These are phyloP conservation scores for Stemphylium lycopersici DNA, from an alignment of 2,329 filamentous ascomycete genomes.

Conservation along the genomic window DNA sequence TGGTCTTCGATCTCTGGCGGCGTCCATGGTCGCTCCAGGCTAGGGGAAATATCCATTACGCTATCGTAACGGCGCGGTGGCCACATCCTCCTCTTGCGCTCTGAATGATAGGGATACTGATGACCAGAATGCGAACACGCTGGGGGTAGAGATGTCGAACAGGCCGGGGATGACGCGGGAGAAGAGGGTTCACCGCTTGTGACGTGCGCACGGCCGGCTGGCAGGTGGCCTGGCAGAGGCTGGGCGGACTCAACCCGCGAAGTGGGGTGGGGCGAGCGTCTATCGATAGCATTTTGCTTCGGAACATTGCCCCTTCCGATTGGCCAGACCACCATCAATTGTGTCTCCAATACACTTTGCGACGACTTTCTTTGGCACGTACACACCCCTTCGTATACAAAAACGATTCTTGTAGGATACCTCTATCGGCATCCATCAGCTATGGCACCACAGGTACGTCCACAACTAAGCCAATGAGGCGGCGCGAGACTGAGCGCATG, in stretches of 20 bases:
- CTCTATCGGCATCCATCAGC: neutral
- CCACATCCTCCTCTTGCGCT: slow-evolving; percentile 21
- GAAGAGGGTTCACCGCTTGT: slow-evolving; percentile 6
- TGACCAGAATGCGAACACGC: slow-evolving; percentile 1
- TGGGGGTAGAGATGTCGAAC: slow-evolving; percentile 1
- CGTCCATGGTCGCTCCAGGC: slow-evolving; percentile 37
- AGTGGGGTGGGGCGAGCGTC: slow-evolving; percentile 1
- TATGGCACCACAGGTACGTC: slow-evolving; percentile 38
- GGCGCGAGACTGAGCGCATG: slow-evolving; percentile 37
- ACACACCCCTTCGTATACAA: neutral
- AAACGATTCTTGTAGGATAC: slow-evolving; percentile 1
- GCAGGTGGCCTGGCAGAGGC: slow-evolving; percentile 1
- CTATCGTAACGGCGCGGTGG: slow-evolving; percentile 13
- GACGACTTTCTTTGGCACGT: slow-evolving; percentile 7
- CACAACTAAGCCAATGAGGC: slow-evolving; percentile 5
- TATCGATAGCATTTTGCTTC: slow-evolving; percentile 13
- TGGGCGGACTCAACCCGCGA: slow-evolving; percentile 3
- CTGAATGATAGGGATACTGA: neutral
- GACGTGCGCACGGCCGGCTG: slow-evolving; percentile 11
- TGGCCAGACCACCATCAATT: slow-evolving; percentile 19
- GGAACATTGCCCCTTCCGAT: slow-evolving; percentile 18
- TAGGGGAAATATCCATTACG: slow-evolving; percentile 29
- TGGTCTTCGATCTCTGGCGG: slow-evolving; percentile 36
- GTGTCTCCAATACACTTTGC: slow-evolving; percentile 20
- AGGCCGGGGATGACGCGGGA: slow-evolving; percentile 1